These are phyloP conservation scores for Acrasis kona DNA, from an alignment of 78 protist species.

Conservation along the genomic window DNA sequence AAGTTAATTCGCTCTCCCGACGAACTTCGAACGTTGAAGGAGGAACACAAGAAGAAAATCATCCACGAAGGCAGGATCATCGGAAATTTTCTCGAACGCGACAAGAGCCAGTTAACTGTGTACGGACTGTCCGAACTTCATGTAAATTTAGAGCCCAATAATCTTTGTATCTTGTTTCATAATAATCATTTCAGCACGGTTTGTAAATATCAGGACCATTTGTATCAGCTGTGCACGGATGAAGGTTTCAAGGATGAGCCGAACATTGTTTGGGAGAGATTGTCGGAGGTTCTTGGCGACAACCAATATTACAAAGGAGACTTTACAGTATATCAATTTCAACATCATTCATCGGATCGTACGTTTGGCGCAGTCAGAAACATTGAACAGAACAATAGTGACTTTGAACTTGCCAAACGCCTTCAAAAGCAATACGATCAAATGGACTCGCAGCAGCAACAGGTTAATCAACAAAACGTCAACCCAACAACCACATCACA, in stretches of 20 bases:
- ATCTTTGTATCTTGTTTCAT: background rate
- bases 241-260: constrained; percentile 21
- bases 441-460: no score
- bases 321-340: no score
- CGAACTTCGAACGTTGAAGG: no score
- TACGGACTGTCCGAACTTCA: background rate
- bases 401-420: no score
- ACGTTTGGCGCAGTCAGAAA: no score
- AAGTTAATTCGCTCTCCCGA: no score
- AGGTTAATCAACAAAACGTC: no score
- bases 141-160: background rate
- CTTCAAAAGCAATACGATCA: no score
- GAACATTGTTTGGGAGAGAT: constrained; percentile 16
- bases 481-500: no score
- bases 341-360: no score
- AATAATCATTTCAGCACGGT: constrained; percentile 6
- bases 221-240: constrained; percentile 37
- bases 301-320: background rate
- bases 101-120: background rate
- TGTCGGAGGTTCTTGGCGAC: background rate
- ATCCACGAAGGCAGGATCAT: no score
- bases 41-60: background rate
- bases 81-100: background rate
- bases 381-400: no score
- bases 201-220: background rate